phyloP scores from a whole-genome alignment of 257 asterid genomes.

The Gentiana dahurica region DNA sequence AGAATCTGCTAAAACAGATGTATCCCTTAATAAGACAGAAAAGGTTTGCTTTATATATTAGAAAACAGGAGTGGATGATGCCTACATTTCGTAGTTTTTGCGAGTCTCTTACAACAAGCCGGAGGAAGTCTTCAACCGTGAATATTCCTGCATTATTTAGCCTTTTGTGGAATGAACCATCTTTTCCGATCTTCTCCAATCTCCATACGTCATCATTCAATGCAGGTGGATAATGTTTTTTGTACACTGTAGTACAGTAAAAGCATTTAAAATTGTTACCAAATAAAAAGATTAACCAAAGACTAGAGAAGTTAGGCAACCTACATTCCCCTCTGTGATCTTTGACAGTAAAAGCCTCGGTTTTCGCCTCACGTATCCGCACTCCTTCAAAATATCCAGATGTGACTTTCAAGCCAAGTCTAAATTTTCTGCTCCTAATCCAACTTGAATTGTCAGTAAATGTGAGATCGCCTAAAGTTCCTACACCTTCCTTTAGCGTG shows the following conservation, averaged over 20 bases:
- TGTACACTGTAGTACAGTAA: conserved; percentile 59
- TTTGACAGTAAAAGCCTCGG: conserved; percentile 92
- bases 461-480: conserved; percentile 86
- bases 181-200: conserved; percentile 99
- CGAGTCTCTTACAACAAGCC: conserved; percentile 82
- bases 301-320: conserved; percentile 14
- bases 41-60: not conserved
- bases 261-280: conserved; percentile 2
- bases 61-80: not conserved
- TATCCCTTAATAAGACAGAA: not conserved
- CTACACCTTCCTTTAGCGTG: conserved; percentile 93
- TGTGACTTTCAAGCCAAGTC: conserved; percentile 86
- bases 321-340: conserved; percentile 97
- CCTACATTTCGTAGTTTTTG: conserved; percentile 84
- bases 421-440: conserved; percentile 94
- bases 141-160: conserved; percentile 68
- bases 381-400: conserved; percentile 75
- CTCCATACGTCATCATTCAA: conserved; percentile 93
- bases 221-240: conserved; percentile 96
- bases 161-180: conserved; percentile 97
- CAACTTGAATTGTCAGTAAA: conserved; percentile 98
- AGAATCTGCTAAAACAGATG: conserved; percentile 47
- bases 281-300: conserved; percentile 1
- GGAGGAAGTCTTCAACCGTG: conserved; percentile 84
- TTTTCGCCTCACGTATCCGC: conserved; percentile 88